These are phyloP conservation scores for Apophysomyces ossiformis DNA, from an alignment of 371 early-diverging fungal species.

Conservation along the genomic window DNA sequence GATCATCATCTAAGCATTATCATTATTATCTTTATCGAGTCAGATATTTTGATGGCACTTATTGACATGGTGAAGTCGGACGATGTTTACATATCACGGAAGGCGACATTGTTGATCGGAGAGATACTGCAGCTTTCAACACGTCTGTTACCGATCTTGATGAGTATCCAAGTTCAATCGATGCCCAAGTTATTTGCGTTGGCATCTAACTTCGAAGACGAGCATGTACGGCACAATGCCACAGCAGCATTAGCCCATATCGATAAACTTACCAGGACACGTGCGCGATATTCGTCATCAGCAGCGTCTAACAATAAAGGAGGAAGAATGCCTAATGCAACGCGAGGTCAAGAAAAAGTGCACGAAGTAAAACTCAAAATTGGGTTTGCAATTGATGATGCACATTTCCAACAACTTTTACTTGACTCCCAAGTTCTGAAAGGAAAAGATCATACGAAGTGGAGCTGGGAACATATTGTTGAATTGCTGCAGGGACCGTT, in stretches of 20 bases:
- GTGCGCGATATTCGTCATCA: constrained; percentile 32
- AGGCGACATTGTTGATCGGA: constrained; percentile 74
- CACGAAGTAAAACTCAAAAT: constrained; percentile 72
- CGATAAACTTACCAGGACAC: constrained; percentile 60
- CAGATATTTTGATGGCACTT: constrained; percentile 76
- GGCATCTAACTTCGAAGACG: constrained; percentile 81
- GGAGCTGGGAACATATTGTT: constrained; percentile 82
- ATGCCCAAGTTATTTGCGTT: constrained; percentile 76
- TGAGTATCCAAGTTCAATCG: constrained; percentile 68
- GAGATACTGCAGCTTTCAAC: constrained; percentile 79
- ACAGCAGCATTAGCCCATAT: constrained; percentile 78
- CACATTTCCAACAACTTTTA: constrained; percentile 65
- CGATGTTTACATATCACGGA: constrained; percentile 58
- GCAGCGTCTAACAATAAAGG: constrained; percentile 26
- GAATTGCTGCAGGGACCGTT: constrained; percentile 83
- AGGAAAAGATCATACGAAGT: constrained; percentile 78
- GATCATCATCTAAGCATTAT: constrained; percentile 76
- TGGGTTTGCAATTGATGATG: constrained; percentile 81
- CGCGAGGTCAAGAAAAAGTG: constrained; percentile 56
- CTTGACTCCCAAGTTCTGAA: constrained; percentile 76
- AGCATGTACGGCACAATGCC: constrained; percentile 75
- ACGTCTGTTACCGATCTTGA: constrained; percentile 64
- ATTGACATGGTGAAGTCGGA: constrained; percentile 58
- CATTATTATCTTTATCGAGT: constrained; percentile 77
- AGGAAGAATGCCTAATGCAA: constrained; percentile 26